Conservation (phyloP, 1,284 basidiomycete genomes). For the Heterobasidion annosum region DNA sequence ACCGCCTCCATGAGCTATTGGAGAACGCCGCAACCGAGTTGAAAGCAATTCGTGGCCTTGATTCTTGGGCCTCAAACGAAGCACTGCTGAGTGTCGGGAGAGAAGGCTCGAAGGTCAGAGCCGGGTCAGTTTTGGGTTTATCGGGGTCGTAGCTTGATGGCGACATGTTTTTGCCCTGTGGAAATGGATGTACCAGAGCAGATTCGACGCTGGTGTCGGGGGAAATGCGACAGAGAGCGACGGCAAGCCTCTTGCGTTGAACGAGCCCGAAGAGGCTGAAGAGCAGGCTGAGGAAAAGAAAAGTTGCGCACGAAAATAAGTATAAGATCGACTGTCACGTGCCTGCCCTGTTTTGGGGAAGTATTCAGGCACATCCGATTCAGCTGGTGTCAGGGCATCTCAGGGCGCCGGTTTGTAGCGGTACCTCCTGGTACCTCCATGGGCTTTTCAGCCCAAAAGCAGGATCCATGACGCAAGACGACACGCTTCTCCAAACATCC, state of each 20-base stretch:
- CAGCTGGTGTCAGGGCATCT: neutral
- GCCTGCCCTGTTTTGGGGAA: neutral
- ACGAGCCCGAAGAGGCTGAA: neutral
- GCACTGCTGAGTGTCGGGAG: neutral
- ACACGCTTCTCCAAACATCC: too few species aligned
- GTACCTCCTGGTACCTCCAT: too few species aligned
- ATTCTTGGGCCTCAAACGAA: constrained; percentile 1
- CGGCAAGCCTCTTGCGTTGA: neutral
- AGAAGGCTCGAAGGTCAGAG: neutral
- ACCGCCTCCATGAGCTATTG: constrained; percentile 43
- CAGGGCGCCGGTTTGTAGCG: neutral
- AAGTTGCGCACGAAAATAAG: neutral
- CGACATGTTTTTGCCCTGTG: neutral
- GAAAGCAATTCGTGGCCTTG: constrained; percentile 50
- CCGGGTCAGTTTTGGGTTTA: constrained; percentile 3
- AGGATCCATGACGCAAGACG: too few species aligned
- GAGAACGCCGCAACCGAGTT: constrained; percentile 44
- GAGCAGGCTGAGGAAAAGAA: neutral
- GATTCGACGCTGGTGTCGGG: neutral
- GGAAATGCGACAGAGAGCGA: neutral
- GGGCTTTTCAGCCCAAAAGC: too few species aligned
- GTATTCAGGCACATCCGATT: constrained; percentile 4
- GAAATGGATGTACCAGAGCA: neutral
- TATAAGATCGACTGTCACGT: constrained; percentile 4
- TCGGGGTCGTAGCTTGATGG: constrained; percentile 3